A percentile compares a stretch with the other conserved stretches of the same genome.
Conservation (phyloP, 768 basidiomycete species). For the Boletus subcaerulescens region DNA sequence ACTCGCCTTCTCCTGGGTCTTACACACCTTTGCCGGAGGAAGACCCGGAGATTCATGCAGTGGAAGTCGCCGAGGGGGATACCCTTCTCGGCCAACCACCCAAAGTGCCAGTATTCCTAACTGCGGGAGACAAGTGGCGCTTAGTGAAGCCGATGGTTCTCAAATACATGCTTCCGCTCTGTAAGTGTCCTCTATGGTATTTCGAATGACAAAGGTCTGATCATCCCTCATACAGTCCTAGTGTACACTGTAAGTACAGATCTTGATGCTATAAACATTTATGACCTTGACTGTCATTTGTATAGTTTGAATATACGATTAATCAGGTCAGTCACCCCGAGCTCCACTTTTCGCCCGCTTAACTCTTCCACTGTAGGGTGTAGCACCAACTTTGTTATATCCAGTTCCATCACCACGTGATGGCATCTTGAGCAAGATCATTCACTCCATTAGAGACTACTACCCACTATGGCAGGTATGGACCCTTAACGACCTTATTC, state of each 20-base stretch:
- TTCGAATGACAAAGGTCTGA: conserved; percentile 12
- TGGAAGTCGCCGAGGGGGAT: conserved; percentile 29
- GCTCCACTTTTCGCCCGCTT: not conserved
- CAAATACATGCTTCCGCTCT: conserved; percentile 91
- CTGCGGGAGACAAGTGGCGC: conserved; percentile 71
- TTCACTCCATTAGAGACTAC: conserved; percentile 85
- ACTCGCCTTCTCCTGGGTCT: conserved; percentile 33
- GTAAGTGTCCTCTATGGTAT: conserved; percentile 44
- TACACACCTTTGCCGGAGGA: conserved; percentile 40
- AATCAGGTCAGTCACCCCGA: conserved; percentile 57
- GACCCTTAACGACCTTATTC: conserved; percentile 1
- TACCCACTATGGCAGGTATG: conserved; percentile 93
- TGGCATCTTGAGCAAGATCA: conserved; percentile 68
- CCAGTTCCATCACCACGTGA: conserved; percentile 66
- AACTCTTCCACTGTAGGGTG: conserved; percentile 49
- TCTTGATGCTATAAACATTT: not conserved
- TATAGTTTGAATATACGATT: conserved; percentile 91
- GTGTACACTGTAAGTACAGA: conserved; percentile 54
- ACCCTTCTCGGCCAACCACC: conserved; percentile 29
- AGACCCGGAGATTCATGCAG: conserved; percentile 16
- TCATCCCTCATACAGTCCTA: conserved; percentile 38
- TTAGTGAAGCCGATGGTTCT: conserved; percentile 75
- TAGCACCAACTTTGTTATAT: conserved; percentile 87
- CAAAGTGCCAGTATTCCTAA: conserved; percentile 52
- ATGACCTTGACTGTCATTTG: conserved; percentile 16